Percentiles rank a stretch among this genome's conserved stretches.
Conservation (phyloP, 129 eudicot species). For the Mikania micrantha region DNA sequence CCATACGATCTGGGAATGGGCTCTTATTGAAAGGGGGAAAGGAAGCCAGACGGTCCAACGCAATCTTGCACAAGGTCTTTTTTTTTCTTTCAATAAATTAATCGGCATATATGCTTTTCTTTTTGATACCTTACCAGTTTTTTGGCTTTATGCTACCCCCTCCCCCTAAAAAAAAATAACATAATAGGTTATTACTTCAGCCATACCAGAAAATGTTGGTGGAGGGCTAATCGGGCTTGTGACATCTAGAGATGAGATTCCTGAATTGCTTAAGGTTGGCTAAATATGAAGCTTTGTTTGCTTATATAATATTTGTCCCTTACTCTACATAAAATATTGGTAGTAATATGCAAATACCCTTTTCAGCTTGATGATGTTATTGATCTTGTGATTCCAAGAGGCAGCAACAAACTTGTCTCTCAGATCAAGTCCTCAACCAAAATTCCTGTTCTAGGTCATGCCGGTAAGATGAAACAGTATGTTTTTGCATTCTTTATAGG, state of each 20-base stretch:
- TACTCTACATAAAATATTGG: background rate
- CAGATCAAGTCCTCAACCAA: slow-evolving; percentile 25
- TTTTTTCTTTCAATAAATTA: background rate
- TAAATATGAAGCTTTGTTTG: background rate
- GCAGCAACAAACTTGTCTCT: slow-evolving; percentile 24
- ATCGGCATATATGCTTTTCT: background rate
- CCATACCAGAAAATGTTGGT: slow-evolving; percentile 73
- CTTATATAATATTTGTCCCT: background rate
- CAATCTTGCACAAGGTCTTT: slow-evolving; percentile 81
- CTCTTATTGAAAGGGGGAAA: slow-evolving; percentile 93
- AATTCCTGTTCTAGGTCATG: slow-evolving; percentile 27
- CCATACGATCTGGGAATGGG: slow-evolving; percentile 92
- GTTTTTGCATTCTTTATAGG: background rate
- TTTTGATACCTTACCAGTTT: background rate
- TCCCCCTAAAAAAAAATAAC: too few relatives aligned
- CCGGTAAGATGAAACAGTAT: slow-evolving; percentile 14
- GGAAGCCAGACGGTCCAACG: slow-evolving; percentile 86
- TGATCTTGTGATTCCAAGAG: slow-evolving; percentile 27
- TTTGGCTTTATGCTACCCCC: too few relatives aligned
- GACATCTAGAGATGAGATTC: slow-evolving; percentile 93
- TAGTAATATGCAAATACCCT: background rate
- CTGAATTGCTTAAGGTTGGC: slow-evolving; percentile 84
- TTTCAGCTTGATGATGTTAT: slow-evolving; percentile 22
- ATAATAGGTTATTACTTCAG: slow-evolving; percentile 69
- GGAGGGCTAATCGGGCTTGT: slow-evolving; percentile 78